phyloP scores from a whole-genome alignment of 2,329 filamentous ascomycete species.

The Phyllosticta capitalensis region DNA sequence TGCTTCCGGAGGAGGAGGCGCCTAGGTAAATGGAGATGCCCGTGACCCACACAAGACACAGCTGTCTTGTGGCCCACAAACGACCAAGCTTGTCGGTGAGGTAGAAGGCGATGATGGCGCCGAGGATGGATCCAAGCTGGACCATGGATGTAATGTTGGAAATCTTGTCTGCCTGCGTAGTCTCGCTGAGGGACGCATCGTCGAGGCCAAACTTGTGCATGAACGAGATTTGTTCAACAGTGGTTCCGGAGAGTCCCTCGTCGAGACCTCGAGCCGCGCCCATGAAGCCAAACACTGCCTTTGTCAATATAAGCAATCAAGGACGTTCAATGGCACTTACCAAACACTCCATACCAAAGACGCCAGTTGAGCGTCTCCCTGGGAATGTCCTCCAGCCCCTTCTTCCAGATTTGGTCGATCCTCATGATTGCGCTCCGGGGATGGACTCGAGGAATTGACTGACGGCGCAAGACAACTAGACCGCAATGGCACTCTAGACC shows the following conservation, averaged over 20 bases:
- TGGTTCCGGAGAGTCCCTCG: constrained; percentile 67
- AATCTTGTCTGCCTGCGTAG: constrained; percentile 25
- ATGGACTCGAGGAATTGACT: not conserved
- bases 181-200: constrained; percentile 19
- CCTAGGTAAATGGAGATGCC: constrained; percentile 34
- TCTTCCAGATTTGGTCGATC: constrained; percentile 19
- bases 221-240: constrained; percentile 35
- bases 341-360: constrained; percentile 64
- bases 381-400: constrained; percentile 53
- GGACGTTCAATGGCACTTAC: constrained; percentile 15
- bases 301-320: not conserved
- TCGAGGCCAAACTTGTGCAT: constrained; percentile 28
- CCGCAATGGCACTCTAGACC: not conserved
- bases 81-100: constrained; percentile 37
- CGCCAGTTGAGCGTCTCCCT: constrained; percentile 66
- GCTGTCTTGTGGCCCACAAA: constrained; percentile 33
- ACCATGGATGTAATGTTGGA: constrained; percentile 74
- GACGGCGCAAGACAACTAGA: not conserved
- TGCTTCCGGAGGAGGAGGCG: constrained; percentile 24
- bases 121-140: constrained; percentile 65
- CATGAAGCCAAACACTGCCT: constrained; percentile 55
- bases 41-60: constrained; percentile 32
- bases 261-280: constrained; percentile 72
- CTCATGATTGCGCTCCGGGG: not conserved
- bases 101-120: constrained; percentile 53